Conservation (phyloP, 73 alveolate species). For the Tetrahymena thermophila region DNA sequence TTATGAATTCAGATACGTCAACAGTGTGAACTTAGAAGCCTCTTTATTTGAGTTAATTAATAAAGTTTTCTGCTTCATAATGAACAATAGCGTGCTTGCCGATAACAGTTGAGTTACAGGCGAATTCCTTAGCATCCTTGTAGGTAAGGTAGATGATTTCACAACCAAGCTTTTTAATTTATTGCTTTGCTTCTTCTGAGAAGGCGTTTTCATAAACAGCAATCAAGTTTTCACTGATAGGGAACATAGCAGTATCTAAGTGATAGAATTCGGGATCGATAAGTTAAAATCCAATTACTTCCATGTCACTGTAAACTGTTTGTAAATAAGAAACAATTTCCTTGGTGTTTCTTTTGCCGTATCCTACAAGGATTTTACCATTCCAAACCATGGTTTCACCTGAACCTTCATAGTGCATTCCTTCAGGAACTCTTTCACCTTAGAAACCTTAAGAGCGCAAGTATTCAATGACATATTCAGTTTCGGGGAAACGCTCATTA, state of each 20-base stretch:
- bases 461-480: background rate
- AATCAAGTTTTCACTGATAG: background rate
- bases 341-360: background rate
- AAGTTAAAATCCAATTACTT: background rate
- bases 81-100: background rate
- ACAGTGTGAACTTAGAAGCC: background rate
- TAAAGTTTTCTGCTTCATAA: background rate
- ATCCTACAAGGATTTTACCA: background rate
- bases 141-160: background rate
- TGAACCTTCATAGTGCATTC: background rate
- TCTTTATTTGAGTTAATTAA: background rate
- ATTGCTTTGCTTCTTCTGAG: background rate
- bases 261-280: background rate
- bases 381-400: slow-evolving; percentile 2
- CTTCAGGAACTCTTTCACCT: background rate
- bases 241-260: background rate
- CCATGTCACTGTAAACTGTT: background rate
- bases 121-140: background rate
- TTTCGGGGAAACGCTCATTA: background rate
- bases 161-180: background rate
- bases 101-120: background rate
- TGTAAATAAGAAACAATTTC: background rate
- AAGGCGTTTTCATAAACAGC: background rate
- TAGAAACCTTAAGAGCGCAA: background rate
- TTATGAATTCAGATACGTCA: background rate